Percentiles rank a stretch among this genome's conserved stretches.
phyloP scores from a whole-genome alignment of 805 yeast species.

The Candida endomychidarum region DNA sequence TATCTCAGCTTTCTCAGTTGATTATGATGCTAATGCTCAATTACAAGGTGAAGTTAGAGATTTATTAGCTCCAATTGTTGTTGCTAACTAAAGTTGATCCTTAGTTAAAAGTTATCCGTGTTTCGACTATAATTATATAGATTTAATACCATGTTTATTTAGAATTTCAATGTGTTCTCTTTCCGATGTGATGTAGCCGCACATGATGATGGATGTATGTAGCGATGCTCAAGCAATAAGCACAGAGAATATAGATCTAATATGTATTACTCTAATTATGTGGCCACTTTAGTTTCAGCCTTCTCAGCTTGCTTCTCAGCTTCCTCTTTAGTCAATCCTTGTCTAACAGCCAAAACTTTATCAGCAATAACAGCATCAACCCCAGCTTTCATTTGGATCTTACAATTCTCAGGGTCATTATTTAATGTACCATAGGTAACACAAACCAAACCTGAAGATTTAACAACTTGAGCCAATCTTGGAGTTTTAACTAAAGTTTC shows the following conservation, averaged over 20 bases:
- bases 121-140: conserved; percentile 6
- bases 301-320: too few species aligned
- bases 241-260: too few species aligned
- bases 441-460: conserved; percentile 86
- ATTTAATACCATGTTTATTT: too few species aligned
- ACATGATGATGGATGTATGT: too few species aligned
- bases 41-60: conserved; percentile 19
- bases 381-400: conserved; percentile 86
- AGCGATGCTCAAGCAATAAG: too few species aligned
- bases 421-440: conserved; percentile 87
- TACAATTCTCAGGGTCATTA: conserved; percentile 81
- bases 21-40: conserved; percentile 38
- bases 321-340: conserved; percentile 55
- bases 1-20: conserved; percentile 49
- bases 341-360: conserved; percentile 88
- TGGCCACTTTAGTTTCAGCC: too few species aligned
- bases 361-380: conserved; percentile 99
- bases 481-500: conserved; percentile 87
- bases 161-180: too few species aligned
- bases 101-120: conserved; percentile 1
- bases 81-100: not conserved
- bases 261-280: too few species aligned
- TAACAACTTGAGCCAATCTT: conserved; percentile 85
- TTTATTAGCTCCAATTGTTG: conserved; percentile 16
- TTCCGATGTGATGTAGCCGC: too few species aligned